These are phyloP conservation scores for Candida anglica DNA, from an alignment of 805 yeast genomes.

Conservation along the genomic window DNA sequence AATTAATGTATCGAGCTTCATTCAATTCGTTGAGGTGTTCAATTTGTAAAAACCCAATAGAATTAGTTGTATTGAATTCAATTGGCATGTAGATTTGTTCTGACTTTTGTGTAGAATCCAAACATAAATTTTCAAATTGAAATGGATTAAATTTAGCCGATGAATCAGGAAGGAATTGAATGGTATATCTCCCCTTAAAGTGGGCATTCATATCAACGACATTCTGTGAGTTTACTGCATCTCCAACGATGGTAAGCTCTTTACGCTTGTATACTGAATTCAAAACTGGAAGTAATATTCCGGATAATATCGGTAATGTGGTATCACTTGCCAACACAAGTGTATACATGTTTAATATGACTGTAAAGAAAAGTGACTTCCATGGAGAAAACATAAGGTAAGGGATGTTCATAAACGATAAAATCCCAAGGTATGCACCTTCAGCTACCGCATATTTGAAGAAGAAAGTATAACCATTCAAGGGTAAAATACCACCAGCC, in stretches of 20 bases:
- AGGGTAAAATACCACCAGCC: conserved; percentile 31
- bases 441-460: conserved; percentile 73
- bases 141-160: conserved; percentile 81
- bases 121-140: conserved; percentile 56
- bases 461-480: conserved; percentile 54
- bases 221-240: conserved; percentile 32
- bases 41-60: conserved; percentile 64
- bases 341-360: conserved; percentile 45
- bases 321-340: conserved; percentile 50
- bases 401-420: conserved; percentile 76
- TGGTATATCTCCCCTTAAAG: conserved; percentile 80
- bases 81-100: conserved; percentile 53
- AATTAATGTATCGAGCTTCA: conserved; percentile 45
- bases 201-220: conserved; percentile 52
- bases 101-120: conserved; percentile 23
- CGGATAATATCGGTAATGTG: conserved; percentile 43
- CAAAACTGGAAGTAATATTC: conserved; percentile 39
- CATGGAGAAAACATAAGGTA: conserved; percentile 61
- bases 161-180: conserved; percentile 87
- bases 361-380: conserved; percentile 47
- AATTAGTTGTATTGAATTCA: conserved; percentile 74
- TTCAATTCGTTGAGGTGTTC: conserved; percentile 56
- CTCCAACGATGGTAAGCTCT: conserved; percentile 53
- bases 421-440: conserved; percentile 60
- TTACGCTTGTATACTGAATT: conserved; percentile 34